These are phyloP conservation scores for Ceratobasidium sp. DNA, from an alignment of 1,284 basidiomycete species.

Conservation along the genomic window DNA sequence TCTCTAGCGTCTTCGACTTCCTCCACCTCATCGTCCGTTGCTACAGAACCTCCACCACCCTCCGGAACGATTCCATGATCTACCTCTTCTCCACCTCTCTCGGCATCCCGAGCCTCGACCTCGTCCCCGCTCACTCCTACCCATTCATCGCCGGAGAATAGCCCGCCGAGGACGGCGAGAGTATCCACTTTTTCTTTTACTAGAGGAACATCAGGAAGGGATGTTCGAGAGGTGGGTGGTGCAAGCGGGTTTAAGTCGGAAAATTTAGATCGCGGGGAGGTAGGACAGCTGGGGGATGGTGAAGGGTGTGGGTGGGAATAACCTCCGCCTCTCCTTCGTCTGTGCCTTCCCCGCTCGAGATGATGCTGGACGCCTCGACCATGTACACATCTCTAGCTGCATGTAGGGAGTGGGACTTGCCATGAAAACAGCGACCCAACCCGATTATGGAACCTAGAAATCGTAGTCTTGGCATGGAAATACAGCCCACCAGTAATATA, in stretches of 20 bases:
- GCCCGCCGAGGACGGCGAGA: conserved; percentile 31
- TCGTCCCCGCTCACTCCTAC: conserved; percentile 50
- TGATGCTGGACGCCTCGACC: neutral
- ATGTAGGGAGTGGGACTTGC: conserved; percentile 64
- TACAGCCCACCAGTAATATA: conserved; percentile 71
- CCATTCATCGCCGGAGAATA: conserved; percentile 51
- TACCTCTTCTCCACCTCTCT: conserved; percentile 44
- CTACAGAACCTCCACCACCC: neutral
- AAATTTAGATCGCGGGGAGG: neutral
- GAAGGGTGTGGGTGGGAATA: neutral
- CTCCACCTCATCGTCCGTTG: neutral
- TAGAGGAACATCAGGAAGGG: neutral
- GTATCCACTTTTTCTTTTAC: conserved; percentile 27
- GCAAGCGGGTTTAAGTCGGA: neutral
- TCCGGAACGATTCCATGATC: conserved; percentile 48
- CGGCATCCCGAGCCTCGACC: conserved; percentile 30
- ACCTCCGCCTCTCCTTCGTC: neutral
- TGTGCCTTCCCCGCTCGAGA: neutral
- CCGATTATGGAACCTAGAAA: conserved; percentile 92
- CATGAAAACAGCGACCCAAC: conserved; percentile 91
- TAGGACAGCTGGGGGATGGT: neutral
- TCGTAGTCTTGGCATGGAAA: conserved; percentile 65
- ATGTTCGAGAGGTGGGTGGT: neutral
- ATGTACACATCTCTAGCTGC: neutral
- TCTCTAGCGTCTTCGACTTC: too few species aligned